Conservation (phyloP, 805 yeast species). For the Saturnispora galanensis region DNA sequence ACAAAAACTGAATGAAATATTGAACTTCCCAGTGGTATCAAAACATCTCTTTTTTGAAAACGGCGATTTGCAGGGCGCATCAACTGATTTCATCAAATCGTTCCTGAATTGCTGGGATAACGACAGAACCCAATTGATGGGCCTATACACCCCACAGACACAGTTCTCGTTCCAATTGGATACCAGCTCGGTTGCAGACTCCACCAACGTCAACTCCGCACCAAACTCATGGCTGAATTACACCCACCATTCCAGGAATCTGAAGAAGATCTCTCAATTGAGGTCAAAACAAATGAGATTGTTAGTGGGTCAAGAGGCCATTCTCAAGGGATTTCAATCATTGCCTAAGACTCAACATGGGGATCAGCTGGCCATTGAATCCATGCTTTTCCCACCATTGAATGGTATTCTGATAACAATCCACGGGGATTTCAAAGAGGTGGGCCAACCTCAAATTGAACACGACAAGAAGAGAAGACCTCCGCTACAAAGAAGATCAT, state of each 20-base stretch:
- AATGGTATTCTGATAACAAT: constrained; percentile 68
- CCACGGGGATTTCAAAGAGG: constrained; percentile 81
- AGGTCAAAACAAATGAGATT: constrained; percentile 51
- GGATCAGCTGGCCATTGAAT: constrained; percentile 66
- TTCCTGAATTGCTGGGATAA: constrained; percentile 76
- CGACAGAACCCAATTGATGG: constrained; percentile 57
- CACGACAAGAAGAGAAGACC: constrained; percentile 9
- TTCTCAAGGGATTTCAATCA: constrained; percentile 48
- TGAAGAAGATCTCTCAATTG: constrained; percentile 48
- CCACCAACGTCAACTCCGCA: constrained; percentile 14
- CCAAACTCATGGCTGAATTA: constrained; percentile 52
- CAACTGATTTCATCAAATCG: constrained; percentile 70
- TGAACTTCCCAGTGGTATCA: constrained; percentile 43
- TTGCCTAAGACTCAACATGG: constrained; percentile 76
- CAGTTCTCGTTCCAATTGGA: constrained; percentile 78
- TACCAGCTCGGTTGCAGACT: constrained; percentile 37
- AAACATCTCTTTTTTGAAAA: constrained; percentile 77
- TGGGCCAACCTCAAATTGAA: constrained; percentile 24
- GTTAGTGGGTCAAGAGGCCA: constrained; percentile 58
- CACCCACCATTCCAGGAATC: constrained; percentile 65
- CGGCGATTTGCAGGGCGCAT: constrained; percentile 53
- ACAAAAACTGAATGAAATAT: constrained; percentile 39
- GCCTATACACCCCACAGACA: constrained; percentile 72
- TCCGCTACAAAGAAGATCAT: constrained; percentile 50
- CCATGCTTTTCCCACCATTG: constrained; percentile 59